Evolutionary conservation across 129 eudicot genomes (phyloP), one percentile per base, ranked within the genome.

Genomic region (Glebionis coronaria): DNA sequence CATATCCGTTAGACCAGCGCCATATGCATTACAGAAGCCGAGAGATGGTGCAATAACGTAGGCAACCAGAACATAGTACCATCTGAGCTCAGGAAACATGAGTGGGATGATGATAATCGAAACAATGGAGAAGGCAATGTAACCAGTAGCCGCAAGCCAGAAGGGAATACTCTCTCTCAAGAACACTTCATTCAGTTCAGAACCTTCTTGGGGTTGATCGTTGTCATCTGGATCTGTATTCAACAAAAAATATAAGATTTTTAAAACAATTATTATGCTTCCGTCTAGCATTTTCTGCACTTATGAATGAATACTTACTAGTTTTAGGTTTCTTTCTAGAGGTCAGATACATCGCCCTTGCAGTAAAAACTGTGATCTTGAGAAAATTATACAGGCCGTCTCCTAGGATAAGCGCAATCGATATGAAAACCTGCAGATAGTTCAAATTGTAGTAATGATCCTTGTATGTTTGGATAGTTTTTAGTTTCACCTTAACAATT

Each of bases 1-100:
- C 94, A 87, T 85, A 82, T 91, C 97, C 1, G 97, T 91, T 68
- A 91, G 80, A 51, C 97, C 97, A 31, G 96, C 90, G 9, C 97
- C 97, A 42, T 88, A 91, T 1, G 97, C 97, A 12, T 91, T 91
- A 84, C 96, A 87, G 83, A 91, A 91, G 66, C 93, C 83, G 5
- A 91, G 79, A 56, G 96, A 79, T 4, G 97, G 97, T 20, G 97
- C 97, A 7, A 88, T 56, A 2, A 81, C 12, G 50, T 91, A 91
- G 14, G 95, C 96, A 15, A 85, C 81, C 6, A 87, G 61, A 15
- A 85, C 87, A 15, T 63, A 85, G 69, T 91, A 91, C 97, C 97
- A 91, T 68, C 88, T 91, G 47, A 91, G 80, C 68, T 70, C 67
- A 0, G 96, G 97, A 45, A 91, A 91, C 90, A 88, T 85, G 52